Conservation (phyloP, 345 rosid genomes). For the Leavenworthia alabamica region DNA sequence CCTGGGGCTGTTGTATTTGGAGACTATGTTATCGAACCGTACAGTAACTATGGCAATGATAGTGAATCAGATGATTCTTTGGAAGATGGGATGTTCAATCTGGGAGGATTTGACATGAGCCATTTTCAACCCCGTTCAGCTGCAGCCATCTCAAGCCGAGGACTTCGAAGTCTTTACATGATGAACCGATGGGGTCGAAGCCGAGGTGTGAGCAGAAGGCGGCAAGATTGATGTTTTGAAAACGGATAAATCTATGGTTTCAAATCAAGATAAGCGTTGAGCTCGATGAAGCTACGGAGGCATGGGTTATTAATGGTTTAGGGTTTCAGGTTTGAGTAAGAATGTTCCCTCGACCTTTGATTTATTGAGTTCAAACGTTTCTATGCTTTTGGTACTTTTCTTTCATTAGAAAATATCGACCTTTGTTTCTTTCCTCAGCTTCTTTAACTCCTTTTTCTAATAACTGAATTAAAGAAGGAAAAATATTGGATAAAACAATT, state of each 20-base stretch:
- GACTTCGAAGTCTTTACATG: slow-evolving; percentile 30
- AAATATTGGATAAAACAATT: background rate
- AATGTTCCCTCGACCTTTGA: slow-evolving; percentile 6
- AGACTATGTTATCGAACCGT: slow-evolving; percentile 83
- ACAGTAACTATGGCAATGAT: slow-evolving; percentile 35
- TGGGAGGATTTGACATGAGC: slow-evolving; percentile 31
- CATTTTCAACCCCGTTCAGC: slow-evolving; percentile 30
- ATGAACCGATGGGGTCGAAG: slow-evolving; percentile 38
- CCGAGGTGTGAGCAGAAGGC: slow-evolving; percentile 35
- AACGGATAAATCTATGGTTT: background rate
- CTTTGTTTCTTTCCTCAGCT: background rate
- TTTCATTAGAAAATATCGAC: background rate
- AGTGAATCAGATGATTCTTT: slow-evolving; percentile 51
- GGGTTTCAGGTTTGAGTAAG: background rate
- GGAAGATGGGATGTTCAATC: slow-evolving; percentile 37
- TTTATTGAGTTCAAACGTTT: slow-evolving; percentile 6
- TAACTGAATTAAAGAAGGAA: background rate
- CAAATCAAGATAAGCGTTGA: background rate
- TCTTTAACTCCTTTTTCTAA: background rate
- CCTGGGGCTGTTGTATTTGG: slow-evolving; percentile 77
- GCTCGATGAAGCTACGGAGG: slow-evolving; percentile 1
- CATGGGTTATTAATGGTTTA: background rate
- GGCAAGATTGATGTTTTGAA: slow-evolving; percentile 7
- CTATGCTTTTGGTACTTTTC: background rate
- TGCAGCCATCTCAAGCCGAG: slow-evolving; percentile 29